Evolutionary conservation across 305 asterid species (phyloP).

Genomic region (Fraxinus nigra): DNA sequence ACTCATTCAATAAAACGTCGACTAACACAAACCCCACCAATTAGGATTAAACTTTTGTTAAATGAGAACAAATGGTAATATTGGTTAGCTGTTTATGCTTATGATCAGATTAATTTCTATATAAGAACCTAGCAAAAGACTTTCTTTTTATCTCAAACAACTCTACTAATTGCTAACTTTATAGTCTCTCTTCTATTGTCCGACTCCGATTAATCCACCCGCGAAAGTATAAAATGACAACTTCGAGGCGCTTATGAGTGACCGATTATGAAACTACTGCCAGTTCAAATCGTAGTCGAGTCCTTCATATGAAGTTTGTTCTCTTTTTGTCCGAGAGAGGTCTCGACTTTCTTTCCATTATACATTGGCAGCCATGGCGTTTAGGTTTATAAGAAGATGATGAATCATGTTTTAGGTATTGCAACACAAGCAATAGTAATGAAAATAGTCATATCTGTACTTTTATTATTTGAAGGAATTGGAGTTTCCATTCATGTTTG

Average conservation of each 20-base stretch:
- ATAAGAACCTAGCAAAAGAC: slow-evolving; percentile 3
- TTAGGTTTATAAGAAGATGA: slow-evolving; percentile 15
- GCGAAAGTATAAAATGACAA: neutral
- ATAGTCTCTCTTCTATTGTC: neutral
- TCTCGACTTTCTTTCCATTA: neutral
- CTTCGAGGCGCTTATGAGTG: neutral
- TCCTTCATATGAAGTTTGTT: neutral
- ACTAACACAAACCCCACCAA: slow-evolving; percentile 26
- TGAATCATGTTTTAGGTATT: slow-evolving; percentile 22
- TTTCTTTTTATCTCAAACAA: neutral
- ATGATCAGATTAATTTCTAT: neutral
- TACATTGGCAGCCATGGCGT: neutral
- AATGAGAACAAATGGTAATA: slow-evolving; percentile 11
- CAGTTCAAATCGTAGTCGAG: neutral
- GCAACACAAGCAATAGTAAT: slow-evolving; percentile 29
- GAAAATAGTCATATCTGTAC: slow-evolving; percentile 38
- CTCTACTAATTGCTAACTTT: neutral
- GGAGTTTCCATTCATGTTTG: slow-evolving; percentile 50
- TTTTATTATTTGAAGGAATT: slow-evolving; percentile 45
- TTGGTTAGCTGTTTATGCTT: slow-evolving; percentile 24
- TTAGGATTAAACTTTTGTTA: slow-evolving; percentile 9
- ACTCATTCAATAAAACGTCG: slow-evolving; percentile 45
- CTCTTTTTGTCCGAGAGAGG: too few species aligned
- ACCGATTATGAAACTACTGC: neutral
- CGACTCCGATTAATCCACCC: neutral